Conservation (phyloP, 202 grass and related monocot genomes). For the Schoenoplectus tabernaemontani region DNA sequence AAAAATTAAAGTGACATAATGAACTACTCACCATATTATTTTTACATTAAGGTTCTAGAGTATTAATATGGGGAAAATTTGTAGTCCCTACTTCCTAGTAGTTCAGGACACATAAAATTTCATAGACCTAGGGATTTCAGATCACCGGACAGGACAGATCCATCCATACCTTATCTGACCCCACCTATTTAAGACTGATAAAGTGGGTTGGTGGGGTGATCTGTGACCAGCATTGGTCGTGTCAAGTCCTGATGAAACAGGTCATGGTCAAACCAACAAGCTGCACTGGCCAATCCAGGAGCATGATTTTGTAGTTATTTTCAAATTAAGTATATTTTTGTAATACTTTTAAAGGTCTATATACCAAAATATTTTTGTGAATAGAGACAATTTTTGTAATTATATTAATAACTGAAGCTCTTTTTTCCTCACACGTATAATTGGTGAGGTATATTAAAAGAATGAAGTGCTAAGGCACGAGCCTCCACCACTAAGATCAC, state of each 20-base stretch:
- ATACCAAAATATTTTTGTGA: no score
- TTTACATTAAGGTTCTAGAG: background rate
- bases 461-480: no score
- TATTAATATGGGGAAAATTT: background rate
- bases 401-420: no score
- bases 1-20: constrained; percentile 5
- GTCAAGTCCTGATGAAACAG: background rate
- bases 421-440: no score
- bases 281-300: no score
- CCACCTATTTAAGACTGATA: background rate
- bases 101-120: background rate
- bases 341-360: no score
- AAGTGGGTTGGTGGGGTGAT: background rate
- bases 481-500: no score
- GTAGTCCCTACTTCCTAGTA: background rate
- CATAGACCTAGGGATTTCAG: background rate
- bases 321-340: no score
- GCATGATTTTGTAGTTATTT: no score
- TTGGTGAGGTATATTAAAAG: no score
- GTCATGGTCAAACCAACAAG: no score
- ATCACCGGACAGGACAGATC: background rate
- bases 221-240: background rate
- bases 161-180: background rate
- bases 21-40: background rate
- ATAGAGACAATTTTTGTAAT: no score